A percentile compares a stretch with the other conserved stretches of the same genome.
Evolutionary conservation across 768 basidiomycete species (phyloP).

Genomic region (Pisolithus tinctorius): DNA sequence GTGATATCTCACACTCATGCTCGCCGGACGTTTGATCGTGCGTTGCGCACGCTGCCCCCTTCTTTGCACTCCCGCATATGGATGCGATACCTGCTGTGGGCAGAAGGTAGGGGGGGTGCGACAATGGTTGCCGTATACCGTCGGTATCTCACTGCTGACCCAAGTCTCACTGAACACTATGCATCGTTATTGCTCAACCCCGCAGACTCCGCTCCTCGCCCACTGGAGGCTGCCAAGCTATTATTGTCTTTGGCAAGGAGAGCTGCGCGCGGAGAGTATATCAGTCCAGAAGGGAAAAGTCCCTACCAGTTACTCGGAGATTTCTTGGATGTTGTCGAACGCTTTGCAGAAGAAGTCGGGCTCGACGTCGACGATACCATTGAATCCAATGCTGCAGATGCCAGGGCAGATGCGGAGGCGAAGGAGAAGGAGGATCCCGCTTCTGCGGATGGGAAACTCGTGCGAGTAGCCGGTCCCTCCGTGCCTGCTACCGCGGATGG

Average conservation of each 20-base stretch:
- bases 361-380: conserved; percentile 73
- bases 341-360: conserved; percentile 88
- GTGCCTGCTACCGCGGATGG: conserved; percentile 45
- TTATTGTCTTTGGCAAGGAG: conserved; percentile 78
- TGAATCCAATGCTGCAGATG: conserved; percentile 44
- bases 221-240: conserved; percentile 91
- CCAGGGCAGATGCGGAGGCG: conserved; percentile 41
- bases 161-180: conserved; percentile 74
- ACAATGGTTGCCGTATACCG: conserved; percentile 80
- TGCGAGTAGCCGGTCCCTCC: conserved; percentile 66
- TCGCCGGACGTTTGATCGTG: conserved; percentile 89
- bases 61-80: conserved; percentile 89
- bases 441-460: conserved; percentile 52
- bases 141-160: conserved; percentile 80
- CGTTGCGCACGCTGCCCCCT: conserved; percentile 87
- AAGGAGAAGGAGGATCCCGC: conserved; percentile 34
- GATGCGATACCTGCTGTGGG: conserved; percentile 90
- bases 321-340: conserved; percentile 88
- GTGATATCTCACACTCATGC: conserved; percentile 84
- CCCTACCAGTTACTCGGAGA: conserved; percentile 91
- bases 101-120: conserved; percentile 73
- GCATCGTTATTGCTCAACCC: conserved; percentile 57
- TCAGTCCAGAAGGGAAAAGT: conserved; percentile 87
- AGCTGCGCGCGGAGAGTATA: conserved; percentile 76
- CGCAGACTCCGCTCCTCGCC: conserved; percentile 58